phyloP scores from a whole-genome alignment of 805 yeast species.

The Sugiyamaella marilandica region DNA sequence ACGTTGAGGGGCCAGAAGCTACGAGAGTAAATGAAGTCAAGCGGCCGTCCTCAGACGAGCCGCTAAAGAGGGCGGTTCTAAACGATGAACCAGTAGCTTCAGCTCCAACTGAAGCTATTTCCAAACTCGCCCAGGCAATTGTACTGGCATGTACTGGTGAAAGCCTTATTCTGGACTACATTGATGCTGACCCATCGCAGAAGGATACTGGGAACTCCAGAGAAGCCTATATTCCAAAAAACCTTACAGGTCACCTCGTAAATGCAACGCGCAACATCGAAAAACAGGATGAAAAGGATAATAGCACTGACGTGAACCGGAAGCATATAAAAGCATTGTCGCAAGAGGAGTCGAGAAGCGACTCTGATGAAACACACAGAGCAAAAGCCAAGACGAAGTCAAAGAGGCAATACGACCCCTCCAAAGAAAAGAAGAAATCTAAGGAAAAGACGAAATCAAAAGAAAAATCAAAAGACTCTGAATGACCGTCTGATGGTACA shows the following conservation, averaged over 20 bases:
- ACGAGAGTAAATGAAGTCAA: conserved; percentile 17
- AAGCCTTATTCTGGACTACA: conserved; percentile 13
- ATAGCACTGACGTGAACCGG: conserved; percentile 3
- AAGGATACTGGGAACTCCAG: not conserved
- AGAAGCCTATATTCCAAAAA: too few species aligned
- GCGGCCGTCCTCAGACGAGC: not conserved
- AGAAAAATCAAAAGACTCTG: conserved; percentile 17
- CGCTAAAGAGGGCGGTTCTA: not conserved
- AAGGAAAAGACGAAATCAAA: conserved; percentile 16
- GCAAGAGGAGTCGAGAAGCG: conserved; percentile 12
- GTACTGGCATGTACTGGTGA: conserved; percentile 18
- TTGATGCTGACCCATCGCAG: conserved; percentile 15
- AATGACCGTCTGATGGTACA: not conserved
- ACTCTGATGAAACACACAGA: conserved; percentile 18
- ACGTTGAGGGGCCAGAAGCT: conserved; percentile 29
- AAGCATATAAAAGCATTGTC: conserved; percentile 13
- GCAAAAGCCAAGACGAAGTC: conserved; percentile 18
- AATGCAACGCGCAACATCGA: not conserved
- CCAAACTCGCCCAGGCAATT: conserved; percentile 22
- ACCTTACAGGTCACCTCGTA: too few species aligned
- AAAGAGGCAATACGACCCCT: not conserved
- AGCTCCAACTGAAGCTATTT: conserved; percentile 25
- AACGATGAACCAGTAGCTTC: not conserved
- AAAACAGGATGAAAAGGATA: conserved; percentile 8
- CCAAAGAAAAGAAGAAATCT: conserved; percentile 10